A percentile compares a stretch with the other conserved stretches of the same genome.
Conservation (phyloP, 768 basidiomycete species). For the Inosperma sp. region DNA sequence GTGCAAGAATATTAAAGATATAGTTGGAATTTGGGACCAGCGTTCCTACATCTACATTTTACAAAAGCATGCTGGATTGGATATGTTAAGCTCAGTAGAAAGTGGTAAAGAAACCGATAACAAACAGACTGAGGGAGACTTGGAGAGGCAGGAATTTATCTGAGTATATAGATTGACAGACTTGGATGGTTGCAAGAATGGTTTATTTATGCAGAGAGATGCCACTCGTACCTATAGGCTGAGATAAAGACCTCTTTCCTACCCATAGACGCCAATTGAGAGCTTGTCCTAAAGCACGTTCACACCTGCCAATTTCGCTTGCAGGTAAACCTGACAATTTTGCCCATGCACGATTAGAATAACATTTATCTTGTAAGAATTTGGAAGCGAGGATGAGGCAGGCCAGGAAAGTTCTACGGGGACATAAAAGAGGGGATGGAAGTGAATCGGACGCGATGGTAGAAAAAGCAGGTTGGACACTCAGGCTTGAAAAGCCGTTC, state of each 20-base stretch:
- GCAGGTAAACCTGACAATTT: neutral
- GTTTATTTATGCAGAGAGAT: too few species aligned
- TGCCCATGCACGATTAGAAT: slow-evolving; percentile 88
- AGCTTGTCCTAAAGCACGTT: slow-evolving; percentile 29
- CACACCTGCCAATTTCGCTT: neutral
- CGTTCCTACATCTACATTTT: neutral
- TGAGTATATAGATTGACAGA: neutral
- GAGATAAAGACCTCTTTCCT: neutral
- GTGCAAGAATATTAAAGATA: neutral
- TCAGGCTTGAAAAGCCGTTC: neutral
- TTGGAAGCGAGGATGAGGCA: slow-evolving; percentile 87
- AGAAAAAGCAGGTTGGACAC: neutral
- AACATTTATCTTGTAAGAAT: slow-evolving; percentile 89
- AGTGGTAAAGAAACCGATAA: neutral
- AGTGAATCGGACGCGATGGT: slow-evolving; percentile 28
- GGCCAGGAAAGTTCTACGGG: slow-evolving; percentile 83
- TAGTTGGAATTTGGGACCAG: neutral
- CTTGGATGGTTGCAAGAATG: too few species aligned
- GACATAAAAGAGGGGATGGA: slow-evolving; percentile 79
- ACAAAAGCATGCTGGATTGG: neutral
- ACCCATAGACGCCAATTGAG: neutral
- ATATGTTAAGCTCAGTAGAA: neutral
- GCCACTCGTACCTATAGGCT: too few species aligned
- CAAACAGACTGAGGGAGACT: neutral
- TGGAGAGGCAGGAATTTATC: neutral